phyloP scores from a whole-genome alignment of 1,284 basidiomycete genomes.

The Leccinum subspadiceum region DNA sequence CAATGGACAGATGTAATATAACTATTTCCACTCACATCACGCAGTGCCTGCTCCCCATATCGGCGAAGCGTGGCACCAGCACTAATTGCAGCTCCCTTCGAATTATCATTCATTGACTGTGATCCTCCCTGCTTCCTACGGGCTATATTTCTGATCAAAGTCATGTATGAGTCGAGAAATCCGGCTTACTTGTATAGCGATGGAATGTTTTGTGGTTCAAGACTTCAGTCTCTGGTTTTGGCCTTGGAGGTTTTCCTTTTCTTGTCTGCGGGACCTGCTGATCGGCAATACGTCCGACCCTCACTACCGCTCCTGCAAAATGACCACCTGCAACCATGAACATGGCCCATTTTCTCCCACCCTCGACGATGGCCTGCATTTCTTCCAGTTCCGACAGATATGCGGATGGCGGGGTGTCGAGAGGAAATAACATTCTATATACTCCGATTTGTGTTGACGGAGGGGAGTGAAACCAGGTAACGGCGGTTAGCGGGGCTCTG shows the following conservation, averaged over 20 bases:
- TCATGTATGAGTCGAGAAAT: neutral
- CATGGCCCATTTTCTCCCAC: constrained; percentile 85
- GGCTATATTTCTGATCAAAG: constrained; percentile 47
- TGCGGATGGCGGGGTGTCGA: constrained; percentile 38
- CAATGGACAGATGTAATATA: neutral
- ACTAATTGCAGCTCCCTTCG: constrained; percentile 90
- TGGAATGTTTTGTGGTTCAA: constrained; percentile 96
- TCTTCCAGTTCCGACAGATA: constrained; percentile 61
- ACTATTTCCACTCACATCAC: constrained; percentile 60
- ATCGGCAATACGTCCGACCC: constrained; percentile 56
- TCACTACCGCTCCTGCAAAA: constrained; percentile 90
- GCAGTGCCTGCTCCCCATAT: constrained; percentile 91
- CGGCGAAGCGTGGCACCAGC: constrained; percentile 93
- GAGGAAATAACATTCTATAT: constrained; percentile 75
- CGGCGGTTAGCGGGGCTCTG: constrained; percentile 63
- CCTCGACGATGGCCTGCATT: constrained; percentile 62
- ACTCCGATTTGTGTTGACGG: constrained; percentile 85
- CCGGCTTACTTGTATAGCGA: constrained; percentile 86
- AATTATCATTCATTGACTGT: constrained; percentile 90
- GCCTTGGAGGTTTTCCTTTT: constrained; percentile 58
- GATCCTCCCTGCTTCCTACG: constrained; percentile 97
- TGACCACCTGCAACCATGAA: constrained; percentile 98
- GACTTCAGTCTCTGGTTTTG: constrained; percentile 73
- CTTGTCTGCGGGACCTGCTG: constrained; percentile 37
- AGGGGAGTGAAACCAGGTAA: constrained; percentile 88